Evolutionary conservation across 1,284 basidiomycete genomes (phyloP).

Genomic region (Melampsora larici-populina): DNA sequence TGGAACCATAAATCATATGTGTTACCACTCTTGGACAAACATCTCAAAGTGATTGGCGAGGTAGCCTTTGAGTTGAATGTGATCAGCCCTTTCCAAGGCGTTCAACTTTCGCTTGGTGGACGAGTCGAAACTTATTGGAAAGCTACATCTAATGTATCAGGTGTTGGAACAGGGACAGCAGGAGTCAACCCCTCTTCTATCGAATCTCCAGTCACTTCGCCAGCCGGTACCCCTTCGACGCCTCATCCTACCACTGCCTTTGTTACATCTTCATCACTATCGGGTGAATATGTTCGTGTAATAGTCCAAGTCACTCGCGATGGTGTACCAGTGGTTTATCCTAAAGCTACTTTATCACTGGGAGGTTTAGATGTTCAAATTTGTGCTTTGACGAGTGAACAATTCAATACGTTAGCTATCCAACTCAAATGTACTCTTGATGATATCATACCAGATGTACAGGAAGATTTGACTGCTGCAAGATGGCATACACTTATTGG

Average conservation of each 20-base stretch:
- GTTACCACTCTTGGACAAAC: conserved; percentile 84
- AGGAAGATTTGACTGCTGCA: neutral
- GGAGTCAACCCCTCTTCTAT: neutral
- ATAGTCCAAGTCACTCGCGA: conserved; percentile 64
- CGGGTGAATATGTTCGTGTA: conserved; percentile 79
- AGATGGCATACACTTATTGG: conserved; percentile 18
- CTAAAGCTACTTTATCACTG: conserved; percentile 5
- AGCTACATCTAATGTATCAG: conserved; percentile 59
- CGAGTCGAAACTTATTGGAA: conserved; percentile 97
- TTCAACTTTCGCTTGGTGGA: conserved; percentile 92
- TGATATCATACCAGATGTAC: neutral
- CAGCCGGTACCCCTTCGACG: conserved; percentile 21
- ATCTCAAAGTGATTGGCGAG: conserved; percentile 91
- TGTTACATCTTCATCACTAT: conserved; percentile 77
- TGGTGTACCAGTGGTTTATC: conserved; percentile 36
- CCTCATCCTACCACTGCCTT: conserved; percentile 53
- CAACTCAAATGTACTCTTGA: conserved; percentile 26
- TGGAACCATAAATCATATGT: conserved; percentile 60
- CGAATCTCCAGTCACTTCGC: conserved; percentile 41
- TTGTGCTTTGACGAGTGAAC: conserved; percentile 11
- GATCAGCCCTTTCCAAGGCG: conserved; percentile 84
- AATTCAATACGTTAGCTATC: conserved; percentile 28
- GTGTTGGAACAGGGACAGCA: neutral
- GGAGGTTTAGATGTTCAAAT: conserved; percentile 23
- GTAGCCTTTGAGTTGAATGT: conserved; percentile 84